phyloP scores from a whole-genome alignment of 352 stramenopile genomes.

The Globisporangium spiculum region DNA sequence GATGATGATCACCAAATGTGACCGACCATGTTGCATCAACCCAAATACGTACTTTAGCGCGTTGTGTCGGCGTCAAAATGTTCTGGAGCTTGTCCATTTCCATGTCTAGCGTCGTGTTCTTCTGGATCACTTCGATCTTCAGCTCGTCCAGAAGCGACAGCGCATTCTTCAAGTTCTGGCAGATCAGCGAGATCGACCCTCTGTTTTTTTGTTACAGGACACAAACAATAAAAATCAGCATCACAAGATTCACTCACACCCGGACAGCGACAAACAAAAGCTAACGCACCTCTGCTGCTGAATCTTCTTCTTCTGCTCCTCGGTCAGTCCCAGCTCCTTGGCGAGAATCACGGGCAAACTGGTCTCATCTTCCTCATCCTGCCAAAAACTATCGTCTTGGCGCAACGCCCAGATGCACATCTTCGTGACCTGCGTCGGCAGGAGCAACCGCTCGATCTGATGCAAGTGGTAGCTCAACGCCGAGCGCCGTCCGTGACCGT shows the following conservation, averaged over 20 bases:
- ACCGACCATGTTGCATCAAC: background rate
- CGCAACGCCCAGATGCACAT: conserved; percentile 92
- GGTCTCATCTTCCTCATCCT: conserved; percentile 87
- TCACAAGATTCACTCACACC: background rate
- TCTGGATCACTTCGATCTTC: conserved; percentile 84
- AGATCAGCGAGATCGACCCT: conserved; percentile 71
- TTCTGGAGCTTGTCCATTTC: conserved; percentile 94
- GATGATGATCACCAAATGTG: background rate
- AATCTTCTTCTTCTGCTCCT: conserved; percentile 93
- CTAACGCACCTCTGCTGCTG: conserved; percentile 82
- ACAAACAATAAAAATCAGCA: conserved; percentile 14
- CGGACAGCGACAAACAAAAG: background rate
- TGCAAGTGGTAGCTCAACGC: conserved; percentile 90
- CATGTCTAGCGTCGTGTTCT: conserved; percentile 91
- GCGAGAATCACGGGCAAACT: conserved; percentile 89
- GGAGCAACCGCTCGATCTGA: conserved; percentile 91
- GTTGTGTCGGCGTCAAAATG: conserved; percentile 92
- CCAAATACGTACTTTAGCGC: conserved; percentile 68
- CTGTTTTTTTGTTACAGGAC: conserved; percentile 6
- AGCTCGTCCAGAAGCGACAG: conserved; percentile 88
- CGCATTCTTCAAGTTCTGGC: conserved; percentile 87
- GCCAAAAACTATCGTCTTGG: conserved; percentile 89
- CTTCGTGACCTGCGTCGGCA: conserved; percentile 93
- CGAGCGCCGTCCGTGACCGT: conserved; percentile 88
- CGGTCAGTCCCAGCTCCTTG: conserved; percentile 85